A percentile compares a stretch with the other conserved stretches of the same genome.
These are phyloP conservation scores for Mollisiaceae sp. DNA, from an alignment of 2,329 filamentous ascomycete genomes.

Conservation along the genomic window DNA sequence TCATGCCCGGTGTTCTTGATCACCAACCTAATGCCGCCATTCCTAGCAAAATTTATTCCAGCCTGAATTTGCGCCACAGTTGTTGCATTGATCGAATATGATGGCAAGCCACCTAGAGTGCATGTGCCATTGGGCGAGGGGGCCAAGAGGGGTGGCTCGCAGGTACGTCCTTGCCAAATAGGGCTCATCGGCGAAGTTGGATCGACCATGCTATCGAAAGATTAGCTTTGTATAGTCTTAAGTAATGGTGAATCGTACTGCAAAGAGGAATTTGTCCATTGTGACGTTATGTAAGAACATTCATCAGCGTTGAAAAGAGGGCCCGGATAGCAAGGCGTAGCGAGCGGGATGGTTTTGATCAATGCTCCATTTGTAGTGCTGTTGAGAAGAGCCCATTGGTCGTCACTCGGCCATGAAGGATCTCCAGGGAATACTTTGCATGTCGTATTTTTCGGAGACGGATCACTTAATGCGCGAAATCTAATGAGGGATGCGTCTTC, in stretches of 20 bases:
- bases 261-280: constrained; percentile 12
- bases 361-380: constrained; percentile 26
- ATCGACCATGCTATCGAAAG: constrained; percentile 1
- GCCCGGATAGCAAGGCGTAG: constrained; percentile 18
- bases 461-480: not conserved
- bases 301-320: constrained; percentile 2
- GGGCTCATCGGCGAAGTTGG: not conserved
- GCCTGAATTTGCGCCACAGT: not conserved
- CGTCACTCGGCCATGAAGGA: constrained; percentile 9
- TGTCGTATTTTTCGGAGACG: not conserved
- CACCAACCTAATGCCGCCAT: not conserved
- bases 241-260: constrained; percentile 8
- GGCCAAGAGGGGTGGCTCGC: not conserved
- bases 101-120: not conserved
- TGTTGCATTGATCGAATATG: not conserved
- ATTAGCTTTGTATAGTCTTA: not conserved
- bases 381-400: constrained; percentile 18
- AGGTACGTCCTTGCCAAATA: constrained; percentile 3
- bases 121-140: not conserved
- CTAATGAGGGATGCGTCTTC: constrained; percentile 9
- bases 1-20: constrained; percentile 11
- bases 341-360: constrained; percentile 26
- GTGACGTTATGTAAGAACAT: constrained; percentile 5
- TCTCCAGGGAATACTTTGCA: constrained; percentile 19
- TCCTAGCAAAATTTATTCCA: constrained; percentile 1